Conservation (phyloP, 108 stramenopile genomes). For the Cyclotella distinguenda region DNA sequence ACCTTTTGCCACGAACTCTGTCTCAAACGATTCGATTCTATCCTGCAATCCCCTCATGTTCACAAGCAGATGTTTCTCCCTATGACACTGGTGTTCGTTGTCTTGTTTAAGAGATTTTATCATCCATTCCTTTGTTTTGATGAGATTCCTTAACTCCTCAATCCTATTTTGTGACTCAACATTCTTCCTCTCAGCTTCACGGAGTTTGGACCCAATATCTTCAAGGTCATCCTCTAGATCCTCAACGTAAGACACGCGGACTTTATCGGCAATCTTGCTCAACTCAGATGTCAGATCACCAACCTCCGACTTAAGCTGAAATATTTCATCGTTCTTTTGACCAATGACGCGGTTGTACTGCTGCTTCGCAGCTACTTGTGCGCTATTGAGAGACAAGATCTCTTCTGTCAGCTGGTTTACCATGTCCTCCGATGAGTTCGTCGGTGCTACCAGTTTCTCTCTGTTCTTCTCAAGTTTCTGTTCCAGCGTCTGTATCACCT, state of each 20-base stretch:
- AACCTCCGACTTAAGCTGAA: slow-evolving; percentile 6
- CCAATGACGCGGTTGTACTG: slow-evolving; percentile 12
- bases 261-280: neutral
- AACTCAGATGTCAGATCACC: neutral
- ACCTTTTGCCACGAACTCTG: slow-evolving; percentile 16
- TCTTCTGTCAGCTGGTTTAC: slow-evolving; percentile 22
- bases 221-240: neutral
- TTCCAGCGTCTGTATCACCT: slow-evolving; percentile 18
- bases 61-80: slow-evolving; percentile 21
- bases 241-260: neutral
- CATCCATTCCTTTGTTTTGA: slow-evolving; percentile 42
- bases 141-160: slow-evolving; percentile 19
- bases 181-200: neutral
- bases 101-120: slow-evolving; percentile 32
- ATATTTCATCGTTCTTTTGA: slow-evolving; percentile 28
- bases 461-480: slow-evolving; percentile 2
- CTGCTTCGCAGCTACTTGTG: neutral
- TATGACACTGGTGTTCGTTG: slow-evolving; percentile 19
- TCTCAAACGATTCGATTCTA: slow-evolving; percentile 29
- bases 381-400: neutral
- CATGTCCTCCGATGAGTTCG: slow-evolving; percentile 1
- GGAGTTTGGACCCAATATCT: slow-evolving; percentile 8
- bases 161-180: neutral
- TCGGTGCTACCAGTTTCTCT: neutral
- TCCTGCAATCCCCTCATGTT: slow-evolving; percentile 17